A percentile compares a stretch with the other conserved stretches of the same genome.
Conservation (phyloP, 441 rosid genomes). For the Aquilaria agallochum region DNA sequence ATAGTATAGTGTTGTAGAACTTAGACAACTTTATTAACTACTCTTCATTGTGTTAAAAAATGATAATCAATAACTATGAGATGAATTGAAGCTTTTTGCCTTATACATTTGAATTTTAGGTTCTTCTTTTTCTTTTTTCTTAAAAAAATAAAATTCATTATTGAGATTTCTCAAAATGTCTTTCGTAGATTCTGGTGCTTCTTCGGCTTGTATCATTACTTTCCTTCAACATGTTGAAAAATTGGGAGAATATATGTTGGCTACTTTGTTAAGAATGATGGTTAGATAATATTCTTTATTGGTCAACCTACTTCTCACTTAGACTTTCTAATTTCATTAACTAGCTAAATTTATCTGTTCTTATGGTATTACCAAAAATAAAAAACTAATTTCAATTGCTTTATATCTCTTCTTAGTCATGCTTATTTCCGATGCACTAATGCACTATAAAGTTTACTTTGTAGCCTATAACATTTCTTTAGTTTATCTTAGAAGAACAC, state of each 20-base stretch:
- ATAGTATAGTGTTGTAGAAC: no score
- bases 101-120: not conserved
- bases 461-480: constrained; percentile 86
- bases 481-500: constrained; percentile 83
- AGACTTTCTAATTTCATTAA: not conserved
- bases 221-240: constrained; percentile 81
- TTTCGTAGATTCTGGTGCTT: constrained; percentile 46
- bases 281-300: constrained; percentile 26
- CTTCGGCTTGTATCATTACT: constrained; percentile 85
- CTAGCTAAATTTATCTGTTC: no score
- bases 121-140: not conserved
- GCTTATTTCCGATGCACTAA: not conserved
- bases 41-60: no score
- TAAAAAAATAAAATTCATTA: not conserved
- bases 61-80: no score
- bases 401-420: not conserved
- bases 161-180: not conserved
- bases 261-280: constrained; percentile 96
- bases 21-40: no score
- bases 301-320: no score
- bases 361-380: no score
- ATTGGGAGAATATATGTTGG: constrained; percentile 74
- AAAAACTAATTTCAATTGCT: not conserved
- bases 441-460: constrained; percentile 2
- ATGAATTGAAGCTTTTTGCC: no score